phyloP scores from a whole-genome alignment of 2,329 filamentous ascomycete genomes.

The Claviceps sp. region DNA sequence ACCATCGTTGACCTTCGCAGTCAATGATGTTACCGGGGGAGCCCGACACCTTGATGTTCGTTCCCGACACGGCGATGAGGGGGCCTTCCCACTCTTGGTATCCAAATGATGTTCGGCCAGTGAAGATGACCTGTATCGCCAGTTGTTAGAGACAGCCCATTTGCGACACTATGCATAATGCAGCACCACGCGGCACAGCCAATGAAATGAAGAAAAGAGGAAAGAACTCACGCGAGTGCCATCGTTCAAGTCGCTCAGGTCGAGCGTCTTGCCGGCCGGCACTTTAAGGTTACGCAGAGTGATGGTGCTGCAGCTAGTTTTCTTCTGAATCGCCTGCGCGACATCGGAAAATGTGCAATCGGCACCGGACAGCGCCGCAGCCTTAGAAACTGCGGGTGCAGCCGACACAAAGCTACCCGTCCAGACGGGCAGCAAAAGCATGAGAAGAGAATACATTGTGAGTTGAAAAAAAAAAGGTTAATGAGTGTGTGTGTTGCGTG shows the following conservation, averaged over 20 bases:
- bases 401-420: neutral
- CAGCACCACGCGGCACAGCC: too few relatives aligned
- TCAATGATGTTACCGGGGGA: conserved; percentile 29
- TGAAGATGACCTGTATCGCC: neutral
- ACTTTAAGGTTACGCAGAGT: neutral
- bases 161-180: too few relatives aligned
- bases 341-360: neutral
- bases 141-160: too few relatives aligned
- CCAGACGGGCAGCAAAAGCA: neutral
- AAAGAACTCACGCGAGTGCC: neutral
- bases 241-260: neutral
- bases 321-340: neutral
- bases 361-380: fast-evolving
- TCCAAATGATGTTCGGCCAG: neutral
- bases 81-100: neutral
- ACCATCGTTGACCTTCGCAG: conserved; percentile 43
- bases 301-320: neutral
- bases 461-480: neutral
- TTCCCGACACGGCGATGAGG: neutral
- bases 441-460: neutral
- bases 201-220: too few relatives aligned
- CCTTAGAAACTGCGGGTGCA: neutral
- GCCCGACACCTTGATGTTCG: neutral
- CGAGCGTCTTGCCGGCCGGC: neutral
- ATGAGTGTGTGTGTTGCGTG: neutral